Conservation (phyloP, 1,284 basidiomycete genomes). For the Naganishia sp. region DNA sequence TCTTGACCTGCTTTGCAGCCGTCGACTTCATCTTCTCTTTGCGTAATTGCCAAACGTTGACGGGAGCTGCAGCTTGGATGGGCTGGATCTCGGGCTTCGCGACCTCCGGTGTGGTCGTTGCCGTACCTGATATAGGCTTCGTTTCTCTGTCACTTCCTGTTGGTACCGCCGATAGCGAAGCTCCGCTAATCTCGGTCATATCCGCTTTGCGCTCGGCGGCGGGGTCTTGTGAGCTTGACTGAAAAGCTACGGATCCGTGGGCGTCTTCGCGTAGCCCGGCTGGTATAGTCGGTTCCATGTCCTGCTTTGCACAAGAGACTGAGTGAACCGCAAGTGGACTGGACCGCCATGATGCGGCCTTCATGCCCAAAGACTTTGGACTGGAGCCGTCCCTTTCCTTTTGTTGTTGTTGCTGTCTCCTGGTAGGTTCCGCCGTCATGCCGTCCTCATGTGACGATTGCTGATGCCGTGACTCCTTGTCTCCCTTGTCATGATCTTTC, state of each 20-base stretch:
- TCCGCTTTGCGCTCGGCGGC: too few relatives aligned
- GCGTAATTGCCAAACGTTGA: conserved; percentile 49
- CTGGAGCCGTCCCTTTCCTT: conserved; percentile 16
- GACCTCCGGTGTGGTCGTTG: neutral
- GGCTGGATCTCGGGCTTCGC: neutral
- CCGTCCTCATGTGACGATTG: neutral
- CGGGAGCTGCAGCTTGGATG: conserved; percentile 25
- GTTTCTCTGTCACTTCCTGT: neutral
- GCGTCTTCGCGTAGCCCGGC: too few relatives aligned
- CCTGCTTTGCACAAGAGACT: neutral
- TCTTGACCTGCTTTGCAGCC: conserved; percentile 3
- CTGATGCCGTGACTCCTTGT: conserved; percentile 14
- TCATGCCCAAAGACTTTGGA: conserved; percentile 23
- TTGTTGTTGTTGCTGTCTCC: conserved; percentile 25
- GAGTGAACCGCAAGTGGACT: conserved; percentile 1
- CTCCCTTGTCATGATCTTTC: conserved; percentile 8
- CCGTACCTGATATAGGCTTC: neutral
- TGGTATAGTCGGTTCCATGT: neutral
- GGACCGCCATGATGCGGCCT: conserved; percentile 21
- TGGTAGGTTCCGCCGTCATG: conserved; percentile 6
- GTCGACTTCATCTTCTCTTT: conserved; percentile 40
- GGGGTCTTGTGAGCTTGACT: too few relatives aligned
- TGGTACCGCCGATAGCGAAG: too few relatives aligned
- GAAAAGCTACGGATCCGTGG: too few relatives aligned
- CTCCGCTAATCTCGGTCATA: too few relatives aligned